phyloP scores from a whole-genome alignment of 805 yeast species.

The Saturnispora halmiae region DNA sequence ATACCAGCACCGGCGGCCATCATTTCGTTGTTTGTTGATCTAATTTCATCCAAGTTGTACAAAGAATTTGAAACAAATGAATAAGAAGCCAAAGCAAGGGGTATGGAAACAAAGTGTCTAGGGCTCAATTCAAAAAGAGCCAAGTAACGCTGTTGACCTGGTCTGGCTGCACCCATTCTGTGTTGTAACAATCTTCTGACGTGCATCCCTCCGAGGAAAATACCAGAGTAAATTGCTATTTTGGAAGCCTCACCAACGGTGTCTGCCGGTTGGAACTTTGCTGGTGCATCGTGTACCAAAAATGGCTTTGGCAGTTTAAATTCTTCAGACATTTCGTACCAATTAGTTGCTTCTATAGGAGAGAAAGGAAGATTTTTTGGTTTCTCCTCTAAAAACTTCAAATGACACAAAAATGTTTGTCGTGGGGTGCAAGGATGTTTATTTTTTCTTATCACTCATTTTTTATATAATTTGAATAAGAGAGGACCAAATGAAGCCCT shows the following conservation, averaged over 20 bases:
- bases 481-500: neutral
- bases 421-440: too few relatives aligned
- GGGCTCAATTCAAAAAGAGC: conserved; percentile 24
- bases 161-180: conserved; percentile 31
- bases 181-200: conserved; percentile 29
- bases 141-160: conserved; percentile 29
- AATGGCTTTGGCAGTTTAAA: conserved; percentile 25
- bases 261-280: conserved; percentile 24
- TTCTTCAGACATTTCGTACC: conserved; percentile 8
- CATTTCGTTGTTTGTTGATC: conserved; percentile 24
- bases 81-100: conserved; percentile 28
- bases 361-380: too few relatives aligned
- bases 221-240: conserved; percentile 23
- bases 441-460: too few relatives aligned
- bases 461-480: too few relatives aligned
- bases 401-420: too few relatives aligned
- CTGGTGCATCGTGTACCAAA: conserved; percentile 18
- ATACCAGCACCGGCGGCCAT: conserved; percentile 22
- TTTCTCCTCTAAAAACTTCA: too few relatives aligned
- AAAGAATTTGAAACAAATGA: conserved; percentile 26
- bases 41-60: conserved; percentile 25
- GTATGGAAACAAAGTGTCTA: conserved; percentile 28
- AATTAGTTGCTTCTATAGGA: neutral
- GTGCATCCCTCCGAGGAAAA: conserved; percentile 31
- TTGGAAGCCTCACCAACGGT: conserved; percentile 25